A percentile compares a stretch with the other conserved stretches of the same genome.
Conservation (phyloP, 306 rosid species). For the Lathyrus oleraceus region DNA sequence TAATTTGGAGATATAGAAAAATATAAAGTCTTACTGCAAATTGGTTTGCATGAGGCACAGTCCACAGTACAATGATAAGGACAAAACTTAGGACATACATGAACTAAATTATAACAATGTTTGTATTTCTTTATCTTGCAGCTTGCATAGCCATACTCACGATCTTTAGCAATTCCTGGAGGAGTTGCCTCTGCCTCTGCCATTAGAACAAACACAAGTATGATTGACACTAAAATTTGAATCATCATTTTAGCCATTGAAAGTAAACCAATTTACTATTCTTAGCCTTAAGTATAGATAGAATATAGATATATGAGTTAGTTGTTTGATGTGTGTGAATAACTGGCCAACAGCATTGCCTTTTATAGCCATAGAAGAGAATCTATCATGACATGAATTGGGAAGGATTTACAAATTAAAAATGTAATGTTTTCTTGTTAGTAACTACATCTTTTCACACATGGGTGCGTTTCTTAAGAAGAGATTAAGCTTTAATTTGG, state of each 20-base stretch:
- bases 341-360: not conserved
- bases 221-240: conserved; percentile 16
- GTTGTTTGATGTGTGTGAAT: conserved; percentile 35
- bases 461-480: conserved; percentile 25
- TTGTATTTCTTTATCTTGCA: conserved; percentile 55
- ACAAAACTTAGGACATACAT: conserved; percentile 67
- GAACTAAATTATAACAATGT: conserved; percentile 53
- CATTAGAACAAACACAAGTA: conserved; percentile 34
- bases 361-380: conserved; percentile 38
- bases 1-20: not conserved
- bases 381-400: not conserved
- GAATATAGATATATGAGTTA: not conserved
- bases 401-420: not conserved
- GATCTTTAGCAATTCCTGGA: conserved; percentile 52
- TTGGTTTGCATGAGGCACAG: conserved; percentile 65
- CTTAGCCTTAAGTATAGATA: not conserved
- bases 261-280: not conserved
- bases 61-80: conserved; percentile 54
- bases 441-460: conserved; percentile 28
- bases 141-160: conserved; percentile 39
- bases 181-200: conserved; percentile 45
- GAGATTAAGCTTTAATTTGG: not conserved
- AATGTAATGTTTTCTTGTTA: not conserved
- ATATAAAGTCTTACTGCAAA: conserved; percentile 54
- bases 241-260: conserved; percentile 30